phyloP scores from a whole-genome alignment of 257 asterid species.

The Ocimum tenuiflorum region DNA sequence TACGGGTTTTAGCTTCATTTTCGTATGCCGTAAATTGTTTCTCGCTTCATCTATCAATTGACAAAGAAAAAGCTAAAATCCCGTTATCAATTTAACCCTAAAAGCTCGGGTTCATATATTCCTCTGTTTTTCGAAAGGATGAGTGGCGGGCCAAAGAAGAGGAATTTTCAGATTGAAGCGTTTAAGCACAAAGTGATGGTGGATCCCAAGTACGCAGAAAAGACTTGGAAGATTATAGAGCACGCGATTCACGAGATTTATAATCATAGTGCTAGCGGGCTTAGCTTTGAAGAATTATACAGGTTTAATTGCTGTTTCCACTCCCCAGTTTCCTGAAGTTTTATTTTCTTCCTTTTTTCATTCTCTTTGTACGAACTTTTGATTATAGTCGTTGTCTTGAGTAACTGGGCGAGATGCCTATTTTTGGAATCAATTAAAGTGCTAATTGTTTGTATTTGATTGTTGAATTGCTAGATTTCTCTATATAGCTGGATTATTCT shows the following conservation, averaged over 20 bases:
- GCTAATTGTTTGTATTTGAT: background rate
- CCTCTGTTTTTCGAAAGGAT: conserved; percentile 16
- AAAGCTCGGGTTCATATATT: conserved; percentile 9
- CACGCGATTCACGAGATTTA: conserved; percentile 88
- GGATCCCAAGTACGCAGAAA: conserved; percentile 90
- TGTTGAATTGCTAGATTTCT: background rate
- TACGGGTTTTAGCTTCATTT: too few relatives aligned
- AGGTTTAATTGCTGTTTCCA: conserved; percentile 32
- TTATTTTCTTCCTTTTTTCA: background rate
- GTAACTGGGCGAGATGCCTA: background rate
- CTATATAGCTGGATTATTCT: background rate
- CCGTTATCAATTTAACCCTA: too few relatives aligned
- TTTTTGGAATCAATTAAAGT: background rate
- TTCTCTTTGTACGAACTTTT: background rate
- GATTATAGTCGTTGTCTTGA: background rate
- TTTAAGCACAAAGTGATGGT: conserved; percentile 80
- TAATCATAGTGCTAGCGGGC: conserved; percentile 81
- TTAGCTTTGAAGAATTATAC: conserved; percentile 82
- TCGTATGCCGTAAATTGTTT: conserved; percentile 16
- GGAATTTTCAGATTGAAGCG: conserved; percentile 82
- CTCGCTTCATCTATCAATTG: background rate
- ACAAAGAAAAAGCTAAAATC: too few relatives aligned
- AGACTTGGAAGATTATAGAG: conserved; percentile 67
- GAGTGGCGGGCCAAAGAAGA: conserved; percentile 62
- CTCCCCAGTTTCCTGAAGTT: background rate